Evolutionary conservation across 1,284 basidiomycete species (phyloP).

Genomic region (Apiotrichum brassicae): DNA sequence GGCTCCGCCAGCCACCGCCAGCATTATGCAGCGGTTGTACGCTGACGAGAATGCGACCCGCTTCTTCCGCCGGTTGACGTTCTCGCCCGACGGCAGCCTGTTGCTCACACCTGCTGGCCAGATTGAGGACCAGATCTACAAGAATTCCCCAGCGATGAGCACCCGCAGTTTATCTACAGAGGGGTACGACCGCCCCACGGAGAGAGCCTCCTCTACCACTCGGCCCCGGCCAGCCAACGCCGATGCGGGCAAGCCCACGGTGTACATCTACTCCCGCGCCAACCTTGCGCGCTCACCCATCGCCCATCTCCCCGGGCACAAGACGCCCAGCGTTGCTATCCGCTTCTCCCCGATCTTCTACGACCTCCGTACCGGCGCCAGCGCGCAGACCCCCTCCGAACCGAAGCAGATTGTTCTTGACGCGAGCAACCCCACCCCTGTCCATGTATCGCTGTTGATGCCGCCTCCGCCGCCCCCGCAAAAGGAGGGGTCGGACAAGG

Average conservation of each 20-base stretch:
- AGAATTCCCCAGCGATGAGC: constrained; percentile 47
- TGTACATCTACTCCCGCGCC: constrained; percentile 91
- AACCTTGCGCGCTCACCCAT: constrained; percentile 88
- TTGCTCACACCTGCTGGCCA: constrained; percentile 92
- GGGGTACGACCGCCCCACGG: constrained; percentile 25
- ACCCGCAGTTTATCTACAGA: constrained; percentile 39
- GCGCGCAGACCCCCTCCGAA: constrained; percentile 46
- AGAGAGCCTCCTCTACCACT: constrained; percentile 21
- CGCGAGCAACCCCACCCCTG: constrained; percentile 53
- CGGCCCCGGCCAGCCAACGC: constrained; percentile 26
- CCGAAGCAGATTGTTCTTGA: constrained; percentile 61
- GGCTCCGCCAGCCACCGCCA: constrained; percentile 28
- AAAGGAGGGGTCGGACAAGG: constrained; percentile 29
- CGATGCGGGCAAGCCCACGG: constrained; percentile 58
- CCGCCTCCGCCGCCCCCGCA: constrained; percentile 47
- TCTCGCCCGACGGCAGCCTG: constrained; percentile 89
- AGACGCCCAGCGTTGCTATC: constrained; percentile 88
- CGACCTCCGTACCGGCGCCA: constrained; percentile 63
- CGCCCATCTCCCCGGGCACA: constrained; percentile 91
- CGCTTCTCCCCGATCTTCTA: constrained; percentile 90
- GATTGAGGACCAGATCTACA: constrained; percentile 78
- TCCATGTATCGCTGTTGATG: constrained; percentile 43
- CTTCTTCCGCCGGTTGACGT: constrained; percentile 89
- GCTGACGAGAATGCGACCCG: constrained; percentile 93
- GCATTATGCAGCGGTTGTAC: constrained; percentile 61